Evolutionary conservation across 1,139 yeast genomes (phyloP).

Genomic region (Zygoascus meyerae): DNA sequence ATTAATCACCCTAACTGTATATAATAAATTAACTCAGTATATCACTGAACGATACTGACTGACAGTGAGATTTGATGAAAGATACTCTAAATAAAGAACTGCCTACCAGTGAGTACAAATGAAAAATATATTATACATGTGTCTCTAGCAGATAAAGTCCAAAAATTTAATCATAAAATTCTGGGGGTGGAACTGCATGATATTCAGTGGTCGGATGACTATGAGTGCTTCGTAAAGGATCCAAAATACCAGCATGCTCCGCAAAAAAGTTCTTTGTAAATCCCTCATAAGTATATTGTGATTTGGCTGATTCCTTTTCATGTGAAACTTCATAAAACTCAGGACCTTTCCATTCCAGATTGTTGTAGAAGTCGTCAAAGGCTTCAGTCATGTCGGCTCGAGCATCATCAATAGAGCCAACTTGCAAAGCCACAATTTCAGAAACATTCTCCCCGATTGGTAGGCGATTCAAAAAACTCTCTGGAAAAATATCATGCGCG

Average conservation of each 20-base stretch:
- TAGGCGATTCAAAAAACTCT: background rate
- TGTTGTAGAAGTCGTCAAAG: constrained; percentile 14
- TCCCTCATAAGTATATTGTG: constrained; percentile 21
- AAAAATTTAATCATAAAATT: background rate
- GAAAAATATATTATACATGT: too few relatives aligned
- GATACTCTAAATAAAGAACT: too few relatives aligned
- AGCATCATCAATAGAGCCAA: background rate
- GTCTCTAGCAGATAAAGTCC: background rate
- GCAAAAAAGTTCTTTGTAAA: constrained; percentile 21
- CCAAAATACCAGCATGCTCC: constrained; percentile 3
- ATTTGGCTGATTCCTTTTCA: constrained; percentile 3
- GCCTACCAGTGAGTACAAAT: too few relatives aligned
- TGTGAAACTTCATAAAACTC: constrained; percentile 11
- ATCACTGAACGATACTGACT: too few relatives aligned
- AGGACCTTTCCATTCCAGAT: constrained; percentile 12
- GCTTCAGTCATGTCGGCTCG: constrained; percentile 11
- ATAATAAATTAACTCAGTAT: too few relatives aligned
- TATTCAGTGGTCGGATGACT: background rate
- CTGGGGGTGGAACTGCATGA: constrained; percentile 12
- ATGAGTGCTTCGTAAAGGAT: background rate
- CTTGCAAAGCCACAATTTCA: background rate
- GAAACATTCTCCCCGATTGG: constrained; percentile 7
- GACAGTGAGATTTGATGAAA: too few relatives aligned
- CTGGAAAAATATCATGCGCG: constrained; percentile 6
- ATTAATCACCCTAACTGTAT: too few relatives aligned